These are phyloP conservation scores for Lactarius psammicola DNA, from an alignment of 768 basidiomycete species.

Conservation along the genomic window DNA sequence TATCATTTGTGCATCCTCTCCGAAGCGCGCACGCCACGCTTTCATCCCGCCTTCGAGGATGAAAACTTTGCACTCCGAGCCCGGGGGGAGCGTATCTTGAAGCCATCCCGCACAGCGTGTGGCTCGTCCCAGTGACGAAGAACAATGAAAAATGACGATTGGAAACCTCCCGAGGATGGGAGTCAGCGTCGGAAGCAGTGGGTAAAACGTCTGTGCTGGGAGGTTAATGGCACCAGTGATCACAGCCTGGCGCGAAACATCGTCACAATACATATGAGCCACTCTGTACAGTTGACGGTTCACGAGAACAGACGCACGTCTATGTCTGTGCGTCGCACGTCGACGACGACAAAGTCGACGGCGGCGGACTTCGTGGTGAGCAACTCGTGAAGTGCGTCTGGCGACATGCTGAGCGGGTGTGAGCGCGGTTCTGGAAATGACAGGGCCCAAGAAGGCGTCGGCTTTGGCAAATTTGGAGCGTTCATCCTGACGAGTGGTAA, in stretches of 20 bases:
- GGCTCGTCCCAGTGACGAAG: slow-evolving; percentile 30
- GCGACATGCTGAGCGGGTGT: slow-evolving; percentile 27
- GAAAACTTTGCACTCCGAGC: slow-evolving; percentile 24
- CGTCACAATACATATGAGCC: neutral
- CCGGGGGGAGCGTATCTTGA: slow-evolving; percentile 29
- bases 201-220: slow-evolving; percentile 46
- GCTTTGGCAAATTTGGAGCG: slow-evolving; percentile 1
- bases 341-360: slow-evolving; percentile 38
- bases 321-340: slow-evolving; percentile 40
- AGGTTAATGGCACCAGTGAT: slow-evolving; percentile 43
- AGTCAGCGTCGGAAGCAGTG: slow-evolving; percentile 36
- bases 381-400: slow-evolving; percentile 31
- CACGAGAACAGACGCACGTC: slow-evolving; percentile 33
- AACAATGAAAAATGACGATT: slow-evolving; percentile 33
- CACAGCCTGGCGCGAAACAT: slow-evolving; percentile 27
- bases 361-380: slow-evolving; percentile 29
- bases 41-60: slow-evolving; percentile 32
- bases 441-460: slow-evolving; percentile 28
- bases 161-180: slow-evolving; percentile 34
- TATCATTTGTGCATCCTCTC: slow-evolving; percentile 23
- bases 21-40: slow-evolving; percentile 31
- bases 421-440: slow-evolving; percentile 28
- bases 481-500: slow-evolving; percentile 1
- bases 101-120: slow-evolving; percentile 32
- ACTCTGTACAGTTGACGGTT: neutral